Conservation (phyloP, 305 asterid species). For the Lippia alba region DNA sequence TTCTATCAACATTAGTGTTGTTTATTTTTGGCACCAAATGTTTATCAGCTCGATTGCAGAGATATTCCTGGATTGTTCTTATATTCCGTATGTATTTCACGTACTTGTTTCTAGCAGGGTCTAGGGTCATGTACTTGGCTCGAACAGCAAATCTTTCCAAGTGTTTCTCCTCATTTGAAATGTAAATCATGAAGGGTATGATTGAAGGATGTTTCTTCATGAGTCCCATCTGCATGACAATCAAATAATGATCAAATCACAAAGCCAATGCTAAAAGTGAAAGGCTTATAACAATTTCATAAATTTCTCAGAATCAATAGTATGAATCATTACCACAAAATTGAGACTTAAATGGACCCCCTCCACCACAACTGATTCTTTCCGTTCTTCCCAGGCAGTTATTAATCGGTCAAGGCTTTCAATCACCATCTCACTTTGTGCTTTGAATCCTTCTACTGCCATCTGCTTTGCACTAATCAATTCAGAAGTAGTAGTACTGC, state of each 20-base stretch:
- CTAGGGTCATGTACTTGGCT: slow-evolving; percentile 97
- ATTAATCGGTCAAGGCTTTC: slow-evolving; percentile 97
- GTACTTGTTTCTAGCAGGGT: slow-evolving; percentile 94
- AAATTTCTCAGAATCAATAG: slow-evolving; percentile 22
- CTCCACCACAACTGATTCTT: slow-evolving; percentile 95
- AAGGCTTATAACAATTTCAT: slow-evolving; percentile 12
- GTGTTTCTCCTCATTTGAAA: slow-evolving; percentile 93
- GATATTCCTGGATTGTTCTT: slow-evolving; percentile 94
- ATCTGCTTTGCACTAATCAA: slow-evolving; percentile 81
- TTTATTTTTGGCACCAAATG: slow-evolving; percentile 94
- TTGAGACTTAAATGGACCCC: slow-evolving; percentile 99
- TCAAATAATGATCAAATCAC: slow-evolving; percentile 29
- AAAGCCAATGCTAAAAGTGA: not conserved
- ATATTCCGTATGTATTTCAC: slow-evolving; percentile 95
- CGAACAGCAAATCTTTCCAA: slow-evolving; percentile 98
- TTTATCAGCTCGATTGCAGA: slow-evolving; percentile 93
- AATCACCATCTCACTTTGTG: slow-evolving; percentile 99
- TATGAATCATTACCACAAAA: slow-evolving; percentile 79
- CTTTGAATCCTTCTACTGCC: slow-evolving; percentile 98
- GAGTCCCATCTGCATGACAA: slow-evolving; percentile 88
- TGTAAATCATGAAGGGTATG: slow-evolving; percentile 94
- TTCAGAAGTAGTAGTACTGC: slow-evolving; percentile 53
- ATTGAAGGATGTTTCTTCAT: slow-evolving; percentile 99
- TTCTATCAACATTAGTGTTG: slow-evolving; percentile 94
- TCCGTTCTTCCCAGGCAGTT: slow-evolving; percentile 95